Evolutionary conservation across 208 protist species (phyloP), one percentile per base, ranked within the genome.

Genomic region (Leishmania arabica): DNA sequence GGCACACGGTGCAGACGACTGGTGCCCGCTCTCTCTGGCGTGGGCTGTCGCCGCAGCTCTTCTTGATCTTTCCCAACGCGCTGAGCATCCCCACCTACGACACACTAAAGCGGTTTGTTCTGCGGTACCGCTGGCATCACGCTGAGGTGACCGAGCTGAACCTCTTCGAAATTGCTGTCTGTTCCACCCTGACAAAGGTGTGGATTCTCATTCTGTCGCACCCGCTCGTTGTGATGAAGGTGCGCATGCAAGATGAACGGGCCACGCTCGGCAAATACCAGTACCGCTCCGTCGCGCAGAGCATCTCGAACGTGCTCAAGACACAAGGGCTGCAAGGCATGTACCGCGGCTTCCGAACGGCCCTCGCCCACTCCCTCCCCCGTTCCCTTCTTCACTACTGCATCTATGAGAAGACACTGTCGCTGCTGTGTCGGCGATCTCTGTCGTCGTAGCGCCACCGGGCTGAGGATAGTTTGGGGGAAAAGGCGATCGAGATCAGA

Each of bases 1-100:
- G 65, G 17, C 84, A 96, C 80, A 85, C 89, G 2, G 80, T 97
- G 2, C 72, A 68, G 19, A 93, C 89, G 2, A 84, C 72, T 3
- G 95, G 95, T 24, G 70, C 94, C n/a, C 91, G 92, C 54, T 93
- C 92, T 1, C 87, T 98, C 3, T 98, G 95, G 94, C 90, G 92
- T 31, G 95, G 93, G 0, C 73, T 88, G 27, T 89, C 89, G 24
- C 79, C 94, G 75, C 95, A 98, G 74, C 73, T 98, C 3, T 75
- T 93, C 27, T 84, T 98, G 17, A 86, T 95, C 9, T 83, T 98
- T 45, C 95, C 95, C 13, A 96, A 96, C 70, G 80, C 93, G 15
- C 84, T 97, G 1, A 85, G 78, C 37, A 78, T 97, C 9, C 95
- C 95, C 34, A 95, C 88, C 21, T 98, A 98, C 80, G 95, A 98